Base-by-base conservation (phyloP, 129 eudicot genomes). In the Centaurea solstitialis region DNA sequence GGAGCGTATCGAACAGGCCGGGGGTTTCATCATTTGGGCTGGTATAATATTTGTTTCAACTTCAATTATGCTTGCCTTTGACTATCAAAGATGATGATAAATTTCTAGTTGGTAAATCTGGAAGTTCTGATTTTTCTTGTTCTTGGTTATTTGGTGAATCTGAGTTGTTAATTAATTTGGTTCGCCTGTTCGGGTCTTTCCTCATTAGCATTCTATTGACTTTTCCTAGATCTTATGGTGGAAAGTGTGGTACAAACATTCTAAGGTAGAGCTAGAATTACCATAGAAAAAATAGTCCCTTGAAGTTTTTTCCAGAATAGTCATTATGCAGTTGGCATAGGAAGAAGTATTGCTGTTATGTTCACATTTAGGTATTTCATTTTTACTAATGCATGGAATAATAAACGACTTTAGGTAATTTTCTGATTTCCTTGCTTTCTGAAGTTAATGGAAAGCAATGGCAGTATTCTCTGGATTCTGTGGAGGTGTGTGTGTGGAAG, bases 1-100 rank as follows among this genome's bases (percentile, higher is more conserved):
- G 11, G 90, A 90, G 73, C 80, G 97, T 84, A 92, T 92, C 39
- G 97, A 92, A 88, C 86, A 90, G 41, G 97, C 97, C 68, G 94
- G 94, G 47, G 97, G 97, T 45, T 90, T 90, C 83, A 79, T 90
- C 62, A 83, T 88, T 70, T 92, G 94, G 94, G 94, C 97, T 20
- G 94, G 94, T 90, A 86, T 71, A 22, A 20, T 35, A 28, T 22
- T 28, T 21, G 39, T 80, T 69, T 41, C 21, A 11, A 73, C 26
- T 23, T 67, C 38, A 40, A 64, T 20, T 43, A 17, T 50, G 17
- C 57, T 24, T 22, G 62, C 76, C 64, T 41, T 21, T 64, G 30
- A 9, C 68, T 18, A 20, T 62, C n/a, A 7, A 57, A 57, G 65
- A 57, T n/a, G 65, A 0, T 57, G 6, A 57, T 15, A 57, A 57